Evolutionary conservation across 176 grass and related monocot species (phyloP).

Genomic region (Luzula sylvatica): DNA sequence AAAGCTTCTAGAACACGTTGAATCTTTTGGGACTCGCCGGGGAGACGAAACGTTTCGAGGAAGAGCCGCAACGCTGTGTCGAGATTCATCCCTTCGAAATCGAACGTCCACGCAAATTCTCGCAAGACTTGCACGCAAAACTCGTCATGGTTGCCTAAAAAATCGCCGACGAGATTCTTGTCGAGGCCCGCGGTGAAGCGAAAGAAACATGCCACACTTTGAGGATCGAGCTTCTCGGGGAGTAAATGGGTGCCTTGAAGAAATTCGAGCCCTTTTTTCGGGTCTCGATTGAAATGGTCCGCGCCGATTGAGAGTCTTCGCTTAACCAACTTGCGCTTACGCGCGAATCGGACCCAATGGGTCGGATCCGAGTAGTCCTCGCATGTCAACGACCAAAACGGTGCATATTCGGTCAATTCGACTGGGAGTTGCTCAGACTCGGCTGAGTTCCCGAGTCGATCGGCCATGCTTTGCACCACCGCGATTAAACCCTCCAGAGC

Average conservation of each 20-base stretch:
- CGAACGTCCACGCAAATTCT: slow-evolving; percentile 93
- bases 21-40: slow-evolving; percentile 98
- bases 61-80: slow-evolving; percentile 93
- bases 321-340: slow-evolving; percentile 86
- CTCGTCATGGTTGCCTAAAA: slow-evolving; percentile 96
- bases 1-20: slow-evolving; percentile 98
- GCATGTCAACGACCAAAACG: slow-evolving; percentile 90
- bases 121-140: slow-evolving; percentile 99
- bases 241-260: slow-evolving; percentile 95
- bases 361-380: slow-evolving; percentile 70
- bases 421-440: slow-evolving; percentile 43
- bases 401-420: slow-evolving; percentile 72
- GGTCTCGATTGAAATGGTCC: slow-evolving; percentile 97
- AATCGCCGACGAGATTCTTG: slow-evolving; percentile 97
- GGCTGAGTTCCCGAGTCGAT: slow-evolving; percentile 60
- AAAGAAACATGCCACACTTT: slow-evolving; percentile 96
- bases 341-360: slow-evolving; percentile 95
- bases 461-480: slow-evolving; percentile 78
- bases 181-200: slow-evolving; percentile 89
- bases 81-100: slow-evolving; percentile 82
- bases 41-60: slow-evolving; percentile 82
- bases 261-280: slow-evolving; percentile 98
- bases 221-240: slow-evolving; percentile 94
- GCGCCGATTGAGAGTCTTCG: slow-evolving; percentile 87
- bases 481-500: slow-evolving; percentile 93